Base-by-base conservation (phyloP, 768 basidiomycete genomes). In the Sporobolomyces roseus region DNA sequence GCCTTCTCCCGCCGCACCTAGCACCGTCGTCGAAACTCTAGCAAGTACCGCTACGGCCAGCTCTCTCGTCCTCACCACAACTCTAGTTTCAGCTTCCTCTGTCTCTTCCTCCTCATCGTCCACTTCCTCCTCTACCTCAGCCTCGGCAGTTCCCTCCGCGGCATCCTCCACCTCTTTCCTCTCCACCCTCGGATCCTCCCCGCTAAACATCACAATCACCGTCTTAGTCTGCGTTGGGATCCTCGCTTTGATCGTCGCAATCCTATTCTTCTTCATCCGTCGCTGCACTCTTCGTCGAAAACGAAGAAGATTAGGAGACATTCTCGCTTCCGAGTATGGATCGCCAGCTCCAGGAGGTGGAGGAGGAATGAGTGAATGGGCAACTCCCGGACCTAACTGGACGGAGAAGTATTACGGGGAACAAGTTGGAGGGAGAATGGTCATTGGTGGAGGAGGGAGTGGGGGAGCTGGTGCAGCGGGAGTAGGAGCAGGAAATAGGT, bases 141-240 rank as follows among this genome's bases (percentile, higher is more conserved):
- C 92, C 17, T 88, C 88, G 80, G 93, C 92, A 23, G 84, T 81
- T 60, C 87, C 87, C 32, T 77, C 81, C 5, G 82, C 84, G 13
- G 91, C 81, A 77, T 91, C 86, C 32, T 86, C 83, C 2, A 82
- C 83, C 0, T 81, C 78, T 3, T 82, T 82, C 29, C 79, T 82
- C 45, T 79, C 78, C 52, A 91, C 81, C 23, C 79, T 79, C 35
- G 92, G 82, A 59, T 89, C 82, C 30, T 79, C 77, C 29, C 85
- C 83, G 77, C 93, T 93, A 53, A 79, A 80, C 67, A 81, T 82
- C 3, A 88, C 92, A 45, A 60, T 70, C n/a, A 61, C 63, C 10
- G 32, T 52, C 30, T 21, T 70, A 45, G 59, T 70, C 43, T 49
- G 55, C 32, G 29, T 46, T 51, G 63, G 32, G 16, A 65, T 70